These are phyloP conservation scores for Serendipita sp. DNA, from an alignment of 768 basidiomycete genomes.

Conservation along the genomic window DNA sequence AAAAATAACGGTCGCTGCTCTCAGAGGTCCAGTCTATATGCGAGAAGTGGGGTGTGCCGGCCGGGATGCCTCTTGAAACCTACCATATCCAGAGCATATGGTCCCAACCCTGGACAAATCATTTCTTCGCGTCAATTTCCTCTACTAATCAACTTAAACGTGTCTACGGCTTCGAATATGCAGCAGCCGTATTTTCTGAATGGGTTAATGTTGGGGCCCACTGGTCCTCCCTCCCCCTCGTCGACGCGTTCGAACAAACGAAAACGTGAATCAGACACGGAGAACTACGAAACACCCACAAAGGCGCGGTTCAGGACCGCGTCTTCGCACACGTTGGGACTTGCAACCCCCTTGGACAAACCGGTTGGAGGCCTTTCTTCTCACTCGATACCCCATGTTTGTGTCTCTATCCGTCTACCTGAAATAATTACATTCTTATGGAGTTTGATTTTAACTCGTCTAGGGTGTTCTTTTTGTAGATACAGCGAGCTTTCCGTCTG, in stretches of 20 bases:
- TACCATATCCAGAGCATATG: too few species aligned
- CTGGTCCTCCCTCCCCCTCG: not conserved
- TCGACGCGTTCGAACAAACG: constrained; percentile 4
- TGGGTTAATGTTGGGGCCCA: not conserved
- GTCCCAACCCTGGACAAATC: too few species aligned
- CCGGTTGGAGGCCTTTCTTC: not conserved
- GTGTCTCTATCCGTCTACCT: too few species aligned
- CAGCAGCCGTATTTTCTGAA: not conserved
- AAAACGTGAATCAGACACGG: not conserved
- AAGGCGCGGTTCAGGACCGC: not conserved
- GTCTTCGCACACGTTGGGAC: not conserved
- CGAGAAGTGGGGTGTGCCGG: too few species aligned
- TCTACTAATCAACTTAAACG: not conserved
- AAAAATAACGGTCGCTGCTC: too few species aligned
- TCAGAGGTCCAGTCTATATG: too few species aligned
- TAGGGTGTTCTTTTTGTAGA: too few species aligned
- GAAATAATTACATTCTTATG: too few species aligned
- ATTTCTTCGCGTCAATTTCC: not conserved
- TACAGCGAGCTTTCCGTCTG: too few species aligned
- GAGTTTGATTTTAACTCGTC: too few species aligned
- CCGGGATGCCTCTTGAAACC: too few species aligned
- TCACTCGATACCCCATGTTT: too few species aligned
- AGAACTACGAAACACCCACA: not conserved
- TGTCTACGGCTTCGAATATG: not conserved
- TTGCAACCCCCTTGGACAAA: not conserved